These are phyloP conservation scores for Dendrocalamus sinicus DNA, from an alignment of 176 grass and related monocot genomes.

Conservation along the genomic window DNA sequence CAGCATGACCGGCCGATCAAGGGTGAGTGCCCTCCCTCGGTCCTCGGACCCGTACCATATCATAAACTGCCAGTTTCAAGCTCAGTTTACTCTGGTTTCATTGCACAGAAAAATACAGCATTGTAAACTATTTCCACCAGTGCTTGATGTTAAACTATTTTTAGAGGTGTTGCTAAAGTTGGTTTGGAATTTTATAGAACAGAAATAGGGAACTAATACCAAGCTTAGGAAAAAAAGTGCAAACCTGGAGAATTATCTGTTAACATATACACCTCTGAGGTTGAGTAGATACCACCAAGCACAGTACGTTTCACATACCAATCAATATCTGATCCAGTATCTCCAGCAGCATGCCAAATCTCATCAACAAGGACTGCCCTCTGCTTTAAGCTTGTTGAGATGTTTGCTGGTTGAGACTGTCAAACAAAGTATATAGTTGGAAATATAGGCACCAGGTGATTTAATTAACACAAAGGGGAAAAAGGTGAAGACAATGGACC, in stretches of 20 bases:
- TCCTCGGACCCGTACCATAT: too few relatives aligned
- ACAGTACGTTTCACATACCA: conserved; percentile 96
- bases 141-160: background rate
- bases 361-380: conserved; percentile 87
- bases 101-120: conserved; percentile 20
- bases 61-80: background rate
- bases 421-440: conserved; percentile 36
- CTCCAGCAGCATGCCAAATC: conserved; percentile 94
- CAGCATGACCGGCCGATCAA: too few relatives aligned
- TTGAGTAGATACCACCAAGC: conserved; percentile 94
- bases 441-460: background rate
- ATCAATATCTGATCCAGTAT: conserved; percentile 83
- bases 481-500: conserved; percentile 28
- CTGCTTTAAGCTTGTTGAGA: conserved; percentile 91
- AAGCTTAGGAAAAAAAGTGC: conserved; percentile 31
- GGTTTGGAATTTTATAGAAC: conserved; percentile 5
- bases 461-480: conserved; percentile 1
- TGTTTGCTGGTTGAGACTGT: conserved; percentile 86
- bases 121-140: background rate
- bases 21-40: too few relatives aligned
- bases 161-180: background rate
- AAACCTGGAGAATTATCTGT: conserved; percentile 93
- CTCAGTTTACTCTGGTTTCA: background rate
- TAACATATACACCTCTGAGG: conserved; percentile 97
- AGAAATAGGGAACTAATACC: background rate